phyloP scores from a whole-genome alignment of 805 yeast species.

The Wickerhamomyces ciferrii region DNA sequence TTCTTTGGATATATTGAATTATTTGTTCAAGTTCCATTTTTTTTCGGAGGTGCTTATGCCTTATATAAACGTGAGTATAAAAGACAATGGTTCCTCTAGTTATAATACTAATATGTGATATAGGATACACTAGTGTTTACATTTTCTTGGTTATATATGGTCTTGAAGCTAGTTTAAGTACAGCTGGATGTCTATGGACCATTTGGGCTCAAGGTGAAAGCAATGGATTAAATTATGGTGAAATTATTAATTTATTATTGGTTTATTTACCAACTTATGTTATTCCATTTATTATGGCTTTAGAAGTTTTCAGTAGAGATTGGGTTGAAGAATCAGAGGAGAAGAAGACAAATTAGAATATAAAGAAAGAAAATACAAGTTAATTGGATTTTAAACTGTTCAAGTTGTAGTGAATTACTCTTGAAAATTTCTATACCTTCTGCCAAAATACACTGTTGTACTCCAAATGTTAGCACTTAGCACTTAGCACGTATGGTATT shows the following conservation, averaged over 20 bases:
- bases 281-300: conserved; percentile 52
- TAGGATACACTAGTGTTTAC: conserved; percentile 24
- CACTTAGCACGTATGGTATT: no score
- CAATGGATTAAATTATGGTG: conserved; percentile 26
- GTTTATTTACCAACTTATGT: conserved; percentile 69
- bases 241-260: conserved; percentile 37
- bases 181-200: conserved; percentile 63
- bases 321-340: conserved; percentile 3
- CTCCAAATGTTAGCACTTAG: no score
- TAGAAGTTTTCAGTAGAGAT: conserved; percentile 16
- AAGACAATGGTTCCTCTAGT: not conserved
- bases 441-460: no score
- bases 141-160: conserved; percentile 61
- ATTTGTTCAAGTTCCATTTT: conserved; percentile 74
- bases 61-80: conserved; percentile 27
- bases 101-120: not conserved
- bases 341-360: not conserved
- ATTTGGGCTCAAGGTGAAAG: conserved; percentile 30
- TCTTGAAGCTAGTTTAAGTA: conserved; percentile 77
- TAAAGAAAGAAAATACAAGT: no score
- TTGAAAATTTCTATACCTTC: no score
- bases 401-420: not conserved
- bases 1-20: conserved; percentile 71
- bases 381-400: no score
- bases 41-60: conserved; percentile 39